phyloP scores from a whole-genome alignment of 768 basidiomycete species.

The Suillus weaverae region DNA sequence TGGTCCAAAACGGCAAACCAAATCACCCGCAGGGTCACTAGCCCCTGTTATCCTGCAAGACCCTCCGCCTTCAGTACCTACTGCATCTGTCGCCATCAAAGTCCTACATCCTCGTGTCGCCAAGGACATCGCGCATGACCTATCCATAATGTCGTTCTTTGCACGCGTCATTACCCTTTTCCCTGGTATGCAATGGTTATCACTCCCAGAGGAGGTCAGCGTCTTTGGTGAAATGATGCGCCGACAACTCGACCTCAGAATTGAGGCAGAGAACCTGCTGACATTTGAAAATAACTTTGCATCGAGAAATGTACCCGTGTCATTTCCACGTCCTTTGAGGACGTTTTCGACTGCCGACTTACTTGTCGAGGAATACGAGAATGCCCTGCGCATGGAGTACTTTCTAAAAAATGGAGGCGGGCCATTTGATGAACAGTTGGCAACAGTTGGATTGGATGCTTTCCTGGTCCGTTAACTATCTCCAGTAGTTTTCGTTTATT shows the following conservation, averaged over 20 bases:
- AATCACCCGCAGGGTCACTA: constrained; percentile 48
- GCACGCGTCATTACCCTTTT: constrained; percentile 73
- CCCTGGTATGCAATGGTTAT: constrained; percentile 96
- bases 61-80: constrained; percentile 72
- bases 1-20: constrained; percentile 63
- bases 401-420: constrained; percentile 92
- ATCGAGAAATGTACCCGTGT: constrained; percentile 74
- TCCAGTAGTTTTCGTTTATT: constrained; percentile 10
- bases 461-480: constrained; percentile 68
- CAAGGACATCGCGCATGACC: constrained; percentile 83
- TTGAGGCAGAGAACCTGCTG: constrained; percentile 86
- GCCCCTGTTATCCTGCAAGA: constrained; percentile 48
- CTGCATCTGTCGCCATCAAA: constrained; percentile 92
- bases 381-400: constrained; percentile 84
- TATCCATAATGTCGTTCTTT: constrained; percentile 94
- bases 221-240: constrained; percentile 98
- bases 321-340: constrained; percentile 86
- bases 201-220: constrained; percentile 89
- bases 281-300: constrained; percentile 87
- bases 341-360: constrained; percentile 81
- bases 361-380: constrained; percentile 90
- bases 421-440: constrained; percentile 84
- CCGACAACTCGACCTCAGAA: constrained; percentile 86
- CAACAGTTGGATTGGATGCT: constrained; percentile 91
- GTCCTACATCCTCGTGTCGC: constrained; percentile 86